Base-by-base conservation (phyloP, 2,329 filamentous ascomycete genomes). In the Ophiostoma tasmaniense region DNA sequence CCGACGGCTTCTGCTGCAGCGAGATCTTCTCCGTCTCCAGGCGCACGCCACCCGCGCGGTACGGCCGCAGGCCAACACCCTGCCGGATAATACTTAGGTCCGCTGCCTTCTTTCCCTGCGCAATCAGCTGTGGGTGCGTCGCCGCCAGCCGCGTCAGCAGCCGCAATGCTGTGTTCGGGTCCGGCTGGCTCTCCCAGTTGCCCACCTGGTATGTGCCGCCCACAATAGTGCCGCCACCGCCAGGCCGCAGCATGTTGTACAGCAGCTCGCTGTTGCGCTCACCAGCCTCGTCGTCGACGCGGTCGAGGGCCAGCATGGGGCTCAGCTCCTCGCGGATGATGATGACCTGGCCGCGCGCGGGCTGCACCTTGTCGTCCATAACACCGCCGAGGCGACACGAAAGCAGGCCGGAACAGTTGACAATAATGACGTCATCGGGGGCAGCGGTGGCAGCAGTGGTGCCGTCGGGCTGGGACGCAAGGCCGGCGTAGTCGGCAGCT, bases 351-450 rank as follows among this genome's bases (percentile, higher is more conserved):
- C 92, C 94, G 2, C 94, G 87, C 1, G 86, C 89, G 0, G 94
- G 93, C 68, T 88, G 84, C 72, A 98, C 84, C 4, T 83, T 85
- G 70, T 80, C 77, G 75, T 98, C 94, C 78, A 86, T 82, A 0
- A 98, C 93, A 50, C 94, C 94, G 10, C 92, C 92, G 1, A 98
- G 86, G 69, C 84, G 88, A 61, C 84, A 84, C 0, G 93, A 88
- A 8, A 89, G 84, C 8, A 98, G 81, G 0, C 93, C 94, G 0
- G 93, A 94, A 73, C 92, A 91, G 76, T 98, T 98, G 73, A 98
- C 81, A 1, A 97, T 80, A 1, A 96, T 77, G 74, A 90, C 86
- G 35, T 52, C 22, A 1, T 37, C 37, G 25, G 28, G n/a, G 0
- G 84, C 81, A 0, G 92, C 92, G 59, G 96, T 89, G 0, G 82